Evolutionary conservation across 1,284 basidiomycete genomes (phyloP), one percentile per base, ranked within the genome.

Genomic region (Afroboletus lepidellus): DNA sequence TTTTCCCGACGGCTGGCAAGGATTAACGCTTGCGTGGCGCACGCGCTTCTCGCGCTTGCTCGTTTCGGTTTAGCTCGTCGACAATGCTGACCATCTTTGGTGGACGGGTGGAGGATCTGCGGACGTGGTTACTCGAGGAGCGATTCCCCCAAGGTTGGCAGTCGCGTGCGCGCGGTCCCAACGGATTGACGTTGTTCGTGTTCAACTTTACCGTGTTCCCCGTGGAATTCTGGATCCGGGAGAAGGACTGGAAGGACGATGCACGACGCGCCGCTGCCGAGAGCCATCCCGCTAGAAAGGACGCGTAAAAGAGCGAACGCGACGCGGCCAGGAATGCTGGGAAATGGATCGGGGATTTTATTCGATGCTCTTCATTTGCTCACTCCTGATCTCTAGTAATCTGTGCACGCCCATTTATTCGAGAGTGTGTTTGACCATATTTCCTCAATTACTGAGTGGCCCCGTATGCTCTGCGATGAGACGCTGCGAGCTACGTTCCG

Each of bases 61-160:
- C 29, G 46, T 46, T 48, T 39, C 20, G n/a, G 15, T 0, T n/a
- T 54, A 57, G 61, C 30, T 58, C 60, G 11, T 55, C 59, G 33
- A 58, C 56, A n/a, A 44, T 65, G 61, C 34, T 61, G 5, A 80
- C 77, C 0, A 81, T 85, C 47, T 85, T 85, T 58, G 87, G 86
- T 3, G 86, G 87, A 0, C 71, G 72, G 23, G 62, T 83, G 5
- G 67, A 74, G 4, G 85, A 87, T 57, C 61, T 90, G 12, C 71
- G 78, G 34, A 57, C 74, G 0, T 60, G 87, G 29, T 68, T 90
- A 32, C 65, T 75, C 4, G 83, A 90, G 38, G 87, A 90, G 58
- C 77, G 84, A 11, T 61, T 90, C 15, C 84, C 84, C 0, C 75
- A 84, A 1, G 80, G 80, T 8, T 90, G 87, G 85, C 84, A 89